Evolutionary conservation across 106 monocot genomes (phyloP).

Genomic region (Agapanthus africanus): DNA sequence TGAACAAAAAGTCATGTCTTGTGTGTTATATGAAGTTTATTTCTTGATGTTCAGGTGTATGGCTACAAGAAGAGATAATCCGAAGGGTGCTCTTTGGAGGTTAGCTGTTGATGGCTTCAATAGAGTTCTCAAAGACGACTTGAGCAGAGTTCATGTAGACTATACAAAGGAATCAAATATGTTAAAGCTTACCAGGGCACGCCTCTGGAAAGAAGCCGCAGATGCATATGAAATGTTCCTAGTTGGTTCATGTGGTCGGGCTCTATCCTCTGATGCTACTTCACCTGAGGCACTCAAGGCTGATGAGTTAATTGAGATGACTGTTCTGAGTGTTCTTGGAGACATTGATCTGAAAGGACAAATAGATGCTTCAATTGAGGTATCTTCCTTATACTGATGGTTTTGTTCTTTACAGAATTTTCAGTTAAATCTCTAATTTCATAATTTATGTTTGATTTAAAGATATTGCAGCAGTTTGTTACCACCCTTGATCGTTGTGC

Average conservation of each 20-base stretch:
- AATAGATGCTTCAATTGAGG: conserved; percentile 82
- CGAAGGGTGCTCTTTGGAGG: conserved; percentile 80
- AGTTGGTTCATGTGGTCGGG: conserved; percentile 91
- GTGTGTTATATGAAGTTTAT: not conserved
- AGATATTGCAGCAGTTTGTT: conserved; percentile 72
- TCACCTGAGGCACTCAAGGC: conserved; percentile 41
- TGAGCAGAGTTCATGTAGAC: conserved; percentile 17
- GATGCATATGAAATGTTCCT: conserved; percentile 97
- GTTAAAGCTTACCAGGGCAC: conserved; percentile 37
- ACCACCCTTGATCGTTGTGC: conserved; percentile 87
- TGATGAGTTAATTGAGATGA: conserved; percentile 87
- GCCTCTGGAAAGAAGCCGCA: conserved; percentile 93
- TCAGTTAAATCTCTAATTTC: not conserved
- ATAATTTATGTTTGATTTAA: conserved; percentile 2
- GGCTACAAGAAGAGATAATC: conserved; percentile 91
- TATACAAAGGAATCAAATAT: conserved; percentile 27
- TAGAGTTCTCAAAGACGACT: conserved; percentile 43
- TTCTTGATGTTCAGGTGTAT: conserved; percentile 59
- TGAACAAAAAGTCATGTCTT: not conserved
- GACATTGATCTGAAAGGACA: conserved; percentile 69
- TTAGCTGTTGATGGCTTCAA: conserved; percentile 85
- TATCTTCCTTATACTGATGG: too few species aligned
- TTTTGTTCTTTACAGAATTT: not conserved
- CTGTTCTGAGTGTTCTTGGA: conserved; percentile 56
- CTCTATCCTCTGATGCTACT: conserved; percentile 62